These are phyloP conservation scores for Auricularia sp. DNA, from an alignment of 768 basidiomycete genomes.

Conservation along the genomic window DNA sequence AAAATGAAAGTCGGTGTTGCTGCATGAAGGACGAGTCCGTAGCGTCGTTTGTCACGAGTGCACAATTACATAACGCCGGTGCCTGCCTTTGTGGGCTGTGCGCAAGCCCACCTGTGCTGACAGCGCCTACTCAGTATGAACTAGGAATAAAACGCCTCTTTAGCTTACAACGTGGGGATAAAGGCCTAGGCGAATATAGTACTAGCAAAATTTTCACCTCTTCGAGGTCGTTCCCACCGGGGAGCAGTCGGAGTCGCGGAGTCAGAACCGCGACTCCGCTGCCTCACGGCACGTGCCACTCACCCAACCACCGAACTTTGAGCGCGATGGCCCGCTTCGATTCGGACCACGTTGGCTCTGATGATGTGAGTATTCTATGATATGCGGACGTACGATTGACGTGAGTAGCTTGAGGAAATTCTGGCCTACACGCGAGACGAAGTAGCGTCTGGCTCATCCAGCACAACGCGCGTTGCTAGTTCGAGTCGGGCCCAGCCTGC, in stretches of 20 bases:
- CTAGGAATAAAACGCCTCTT: no score
- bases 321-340: not conserved
- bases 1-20: no score
- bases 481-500: not conserved
- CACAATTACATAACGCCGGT: no score
- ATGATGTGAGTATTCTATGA: slow-evolving; percentile 2
- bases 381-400: not conserved
- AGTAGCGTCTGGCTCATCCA: not conserved
- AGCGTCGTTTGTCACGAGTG: no score
- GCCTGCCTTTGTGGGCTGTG: no score
- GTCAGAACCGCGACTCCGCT: not conserved
- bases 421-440: not conserved
- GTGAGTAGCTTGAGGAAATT: not conserved
- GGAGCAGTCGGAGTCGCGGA: not conserved
- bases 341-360: slow-evolving; percentile 8
- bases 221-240: no score
- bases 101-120: no score
- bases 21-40: no score
- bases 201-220: no score
- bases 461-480: not conserved
- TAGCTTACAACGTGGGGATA: no score
- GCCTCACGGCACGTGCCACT: not conserved
- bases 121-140: no score
- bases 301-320: not conserved
- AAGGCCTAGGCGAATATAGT: no score